A percentile compares a stretch with the other conserved stretches of the same genome.
Conservation (phyloP, 108 stramenopile species). For the Skeletonema grethae region DNA sequence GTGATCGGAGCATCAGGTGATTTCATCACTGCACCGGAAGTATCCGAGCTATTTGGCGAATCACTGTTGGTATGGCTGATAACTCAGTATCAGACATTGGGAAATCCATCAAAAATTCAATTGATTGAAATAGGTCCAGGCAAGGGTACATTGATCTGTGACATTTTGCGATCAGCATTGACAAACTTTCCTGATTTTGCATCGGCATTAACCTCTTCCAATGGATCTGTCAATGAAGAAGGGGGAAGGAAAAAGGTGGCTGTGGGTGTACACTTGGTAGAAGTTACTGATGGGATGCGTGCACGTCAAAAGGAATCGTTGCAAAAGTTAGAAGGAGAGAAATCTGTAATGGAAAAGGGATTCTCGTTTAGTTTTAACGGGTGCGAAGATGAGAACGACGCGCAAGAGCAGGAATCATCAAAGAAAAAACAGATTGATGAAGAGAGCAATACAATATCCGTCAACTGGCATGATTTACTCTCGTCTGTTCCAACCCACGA, state of each 20-base stretch:
- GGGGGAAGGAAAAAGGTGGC: slow-evolving; percentile 35
- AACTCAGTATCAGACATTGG: slow-evolving; percentile 71
- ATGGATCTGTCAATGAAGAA: not conserved
- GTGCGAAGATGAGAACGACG: slow-evolving; percentile 1
- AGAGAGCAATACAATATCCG: slow-evolving; percentile 37
- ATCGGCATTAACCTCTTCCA: slow-evolving; percentile 26
- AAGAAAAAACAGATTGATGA: not conserved
- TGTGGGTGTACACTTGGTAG: slow-evolving; percentile 87
- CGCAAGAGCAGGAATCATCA: not conserved
- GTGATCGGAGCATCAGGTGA: slow-evolving; percentile 91
- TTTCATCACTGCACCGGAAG: slow-evolving; percentile 97
- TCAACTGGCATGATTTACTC: slow-evolving; percentile 80
- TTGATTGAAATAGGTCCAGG: slow-evolving; percentile 96
- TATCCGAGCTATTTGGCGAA: slow-evolving; percentile 97
- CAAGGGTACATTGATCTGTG: slow-evolving; percentile 93
- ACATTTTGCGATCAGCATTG: slow-evolving; percentile 76
- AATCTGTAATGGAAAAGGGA: slow-evolving; percentile 27
- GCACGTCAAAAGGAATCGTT: slow-evolving; percentile 76
- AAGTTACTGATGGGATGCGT: slow-evolving; percentile 81
- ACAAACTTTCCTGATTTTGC: slow-evolving; percentile 58
- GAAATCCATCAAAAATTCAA: slow-evolving; percentile 67
- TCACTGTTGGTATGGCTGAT: slow-evolving; percentile 93
- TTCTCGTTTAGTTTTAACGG: slow-evolving; percentile 26
- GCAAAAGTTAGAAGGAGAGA: slow-evolving; percentile 30
- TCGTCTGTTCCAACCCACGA: slow-evolving; percentile 52